These are phyloP conservation scores for Nakaseomyces kungkrabaensis DNA, from an alignment of 1,139 yeast species.

Conservation along the genomic window DNA sequence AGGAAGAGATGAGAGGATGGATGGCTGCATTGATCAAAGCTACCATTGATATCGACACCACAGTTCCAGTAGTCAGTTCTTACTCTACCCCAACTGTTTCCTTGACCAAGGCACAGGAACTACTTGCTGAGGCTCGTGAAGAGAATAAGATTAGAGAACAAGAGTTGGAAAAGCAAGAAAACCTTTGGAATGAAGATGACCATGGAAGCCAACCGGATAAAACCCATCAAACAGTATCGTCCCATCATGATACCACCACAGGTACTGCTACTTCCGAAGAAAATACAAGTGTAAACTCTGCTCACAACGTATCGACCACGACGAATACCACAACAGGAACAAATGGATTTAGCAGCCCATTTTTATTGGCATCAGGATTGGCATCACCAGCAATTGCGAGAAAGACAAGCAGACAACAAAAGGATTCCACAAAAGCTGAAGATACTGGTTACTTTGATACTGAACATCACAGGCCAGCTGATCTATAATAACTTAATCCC, in stretches of 20 bases:
- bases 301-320: slow-evolving; percentile 6
- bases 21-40: slow-evolving; percentile 91
- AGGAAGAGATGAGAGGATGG: slow-evolving; percentile 92
- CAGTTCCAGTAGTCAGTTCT: slow-evolving; percentile 88
- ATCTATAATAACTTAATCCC: background rate
- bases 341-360: slow-evolving; percentile 51
- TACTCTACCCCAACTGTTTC: slow-evolving; percentile 93
- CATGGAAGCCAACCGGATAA: slow-evolving; percentile 3
- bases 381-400: slow-evolving; percentile 36
- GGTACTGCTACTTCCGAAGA: slow-evolving; percentile 4
- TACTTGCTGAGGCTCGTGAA: slow-evolving; percentile 72
- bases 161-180: slow-evolving; percentile 21
- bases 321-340: slow-evolving; percentile 9
- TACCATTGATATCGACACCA: slow-evolving; percentile 89
- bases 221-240: background rate
- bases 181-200: slow-evolving; percentile 6
- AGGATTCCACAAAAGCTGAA: slow-evolving; percentile 1
- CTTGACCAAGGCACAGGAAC: slow-evolving; percentile 73
- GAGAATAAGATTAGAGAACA: slow-evolving; percentile 57
- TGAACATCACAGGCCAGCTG: slow-evolving; percentile 1
- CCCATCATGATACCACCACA: background rate
- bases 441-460: slow-evolving; percentile 3
- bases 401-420: slow-evolving; percentile 5
- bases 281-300: slow-evolving; percentile 5
- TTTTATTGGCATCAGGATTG: slow-evolving; percentile 47